These are phyloP conservation scores for Pelargonium exstipulatum DNA, from an alignment of 441 rosid genomes.

Conservation along the genomic window DNA sequence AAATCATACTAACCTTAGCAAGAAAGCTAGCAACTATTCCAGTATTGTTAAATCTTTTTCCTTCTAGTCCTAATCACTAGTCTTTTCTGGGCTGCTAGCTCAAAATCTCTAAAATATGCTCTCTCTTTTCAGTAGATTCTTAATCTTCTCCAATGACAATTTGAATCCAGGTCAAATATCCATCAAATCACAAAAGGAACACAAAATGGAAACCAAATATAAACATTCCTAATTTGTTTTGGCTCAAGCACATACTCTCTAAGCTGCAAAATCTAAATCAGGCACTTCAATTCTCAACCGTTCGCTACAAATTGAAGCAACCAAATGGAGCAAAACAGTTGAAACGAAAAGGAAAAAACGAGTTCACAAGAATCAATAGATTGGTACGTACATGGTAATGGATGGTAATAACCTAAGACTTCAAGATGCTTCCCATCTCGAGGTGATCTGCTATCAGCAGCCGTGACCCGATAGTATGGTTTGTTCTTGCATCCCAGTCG, in stretches of 20 bases:
- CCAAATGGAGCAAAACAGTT: background rate
- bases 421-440: constrained; percentile 1
- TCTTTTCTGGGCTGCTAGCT: no score
- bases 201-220: background rate
- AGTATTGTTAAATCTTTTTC: no score
- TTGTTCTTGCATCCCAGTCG: background rate
- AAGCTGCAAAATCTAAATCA: no score
- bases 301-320: background rate
- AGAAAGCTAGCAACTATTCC: no score
- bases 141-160: background rate
- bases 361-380: background rate
- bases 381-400: background rate
- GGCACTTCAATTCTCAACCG: background rate
- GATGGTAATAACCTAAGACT: background rate
- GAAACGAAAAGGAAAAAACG: background rate
- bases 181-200: no score
- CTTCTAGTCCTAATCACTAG: no score
- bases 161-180: no score
- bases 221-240: background rate
- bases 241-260: background rate
- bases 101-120: no score
- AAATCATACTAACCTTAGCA: no score
- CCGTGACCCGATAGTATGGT: background rate
- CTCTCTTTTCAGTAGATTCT: no score
- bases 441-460: constrained; percentile 2